Conservation (phyloP, 176 grass and related monocot genomes). For the Poa pratensis region DNA sequence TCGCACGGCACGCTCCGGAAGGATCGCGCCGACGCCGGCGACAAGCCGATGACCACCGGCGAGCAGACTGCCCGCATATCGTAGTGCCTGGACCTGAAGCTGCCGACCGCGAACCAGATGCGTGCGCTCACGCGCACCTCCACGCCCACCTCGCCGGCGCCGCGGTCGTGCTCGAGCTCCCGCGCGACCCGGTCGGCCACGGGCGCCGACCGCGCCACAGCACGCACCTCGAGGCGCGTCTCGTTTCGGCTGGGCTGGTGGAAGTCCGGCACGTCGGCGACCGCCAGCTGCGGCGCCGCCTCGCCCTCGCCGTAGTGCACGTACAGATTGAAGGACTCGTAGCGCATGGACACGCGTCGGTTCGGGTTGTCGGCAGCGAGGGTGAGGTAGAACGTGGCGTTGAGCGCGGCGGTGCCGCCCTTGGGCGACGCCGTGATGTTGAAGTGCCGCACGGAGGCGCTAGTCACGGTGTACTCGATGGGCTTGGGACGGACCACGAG, state of each 20-base stretch:
- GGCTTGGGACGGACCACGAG: constrained; percentile 70
- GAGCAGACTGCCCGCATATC: constrained; percentile 54
- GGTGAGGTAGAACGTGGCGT: constrained; percentile 74
- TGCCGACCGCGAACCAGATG: constrained; percentile 57
- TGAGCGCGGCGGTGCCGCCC: constrained; percentile 37
- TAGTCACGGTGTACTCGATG: constrained; percentile 64
- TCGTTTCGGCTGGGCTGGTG: constrained; percentile 68
- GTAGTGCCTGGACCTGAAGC: constrained; percentile 58
- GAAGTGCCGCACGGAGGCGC: constrained; percentile 54
- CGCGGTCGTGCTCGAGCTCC: constrained; percentile 64
- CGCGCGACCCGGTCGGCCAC: constrained; percentile 34
- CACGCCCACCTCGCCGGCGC: constrained; percentile 51
- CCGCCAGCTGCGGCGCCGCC: constrained; percentile 46
- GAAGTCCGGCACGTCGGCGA: constrained; percentile 48
- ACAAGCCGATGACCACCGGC: constrained; percentile 60
- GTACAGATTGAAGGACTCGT: constrained; percentile 49
- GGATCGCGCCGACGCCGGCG: constrained; percentile 36
- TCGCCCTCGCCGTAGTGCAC: constrained; percentile 58
- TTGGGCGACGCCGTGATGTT: constrained; percentile 48
- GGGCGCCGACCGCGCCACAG: constrained; percentile 47
- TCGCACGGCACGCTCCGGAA: constrained; percentile 71
- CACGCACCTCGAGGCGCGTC: constrained; percentile 56
- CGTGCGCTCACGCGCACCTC: constrained; percentile 53
- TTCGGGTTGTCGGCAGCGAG: constrained; percentile 69
- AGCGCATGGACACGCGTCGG: constrained; percentile 66